A percentile compares a stretch with the other conserved stretches of the same genome.
phyloP scores from a whole-genome alignment of 345 rosid species.

The Salix purpurea region DNA sequence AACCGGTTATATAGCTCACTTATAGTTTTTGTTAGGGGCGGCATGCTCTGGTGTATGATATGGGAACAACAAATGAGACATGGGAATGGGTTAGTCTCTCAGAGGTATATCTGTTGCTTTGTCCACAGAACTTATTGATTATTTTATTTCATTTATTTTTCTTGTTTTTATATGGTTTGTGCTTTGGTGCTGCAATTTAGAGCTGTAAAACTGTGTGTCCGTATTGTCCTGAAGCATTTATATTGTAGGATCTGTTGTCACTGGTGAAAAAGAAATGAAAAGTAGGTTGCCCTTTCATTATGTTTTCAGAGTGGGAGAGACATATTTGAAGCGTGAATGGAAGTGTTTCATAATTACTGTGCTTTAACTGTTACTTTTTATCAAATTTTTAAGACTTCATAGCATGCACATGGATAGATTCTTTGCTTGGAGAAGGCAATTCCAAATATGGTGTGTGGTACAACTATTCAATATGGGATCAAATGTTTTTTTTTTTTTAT shows the following conservation, averaged over 20 bases:
- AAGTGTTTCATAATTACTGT: not conserved
- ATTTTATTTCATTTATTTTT: not conserved
- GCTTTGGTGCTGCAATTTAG: not conserved
- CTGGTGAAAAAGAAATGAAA: not conserved
- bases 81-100: conserved; percentile 95
- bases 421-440: not conserved
- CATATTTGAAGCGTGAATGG: not conserved
- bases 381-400: not conserved
- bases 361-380: not conserved
- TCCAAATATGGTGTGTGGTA: not conserved
- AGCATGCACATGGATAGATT: not conserved
- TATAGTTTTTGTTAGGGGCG: conserved; percentile 44
- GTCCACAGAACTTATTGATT: not conserved
- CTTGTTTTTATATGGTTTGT: not conserved
- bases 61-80: conserved; percentile 61
- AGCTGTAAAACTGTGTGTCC: not conserved
- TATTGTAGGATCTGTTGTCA: not conserved
- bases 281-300: not conserved
- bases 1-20: not conserved
- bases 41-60: conserved; percentile 86
- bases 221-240: not conserved
- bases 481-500: not conserved
- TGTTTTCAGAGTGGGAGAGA: not conserved
- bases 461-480: not conserved
- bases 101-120: conserved; percentile 45